Evolutionary conservation across 176 grass and related monocot genomes (phyloP).

Genomic region (Rhynchospora pubera): DNA sequence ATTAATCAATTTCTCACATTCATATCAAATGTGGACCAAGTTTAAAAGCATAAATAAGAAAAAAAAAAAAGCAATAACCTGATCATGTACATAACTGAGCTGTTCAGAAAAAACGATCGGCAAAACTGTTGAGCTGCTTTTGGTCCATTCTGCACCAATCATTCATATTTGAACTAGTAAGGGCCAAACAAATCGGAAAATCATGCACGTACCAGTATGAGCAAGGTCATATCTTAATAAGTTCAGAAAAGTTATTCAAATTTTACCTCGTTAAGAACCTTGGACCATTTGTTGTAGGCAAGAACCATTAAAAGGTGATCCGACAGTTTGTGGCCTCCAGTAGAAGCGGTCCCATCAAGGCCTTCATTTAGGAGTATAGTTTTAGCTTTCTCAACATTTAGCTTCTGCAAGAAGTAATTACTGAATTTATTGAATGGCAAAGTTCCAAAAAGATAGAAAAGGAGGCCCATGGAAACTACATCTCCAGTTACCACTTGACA

Average conservation of each 20-base stretch:
- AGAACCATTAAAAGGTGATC: slow-evolving; percentile 86
- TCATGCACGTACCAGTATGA: background rate
- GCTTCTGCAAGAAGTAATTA: slow-evolving; percentile 47
- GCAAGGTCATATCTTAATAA: background rate
- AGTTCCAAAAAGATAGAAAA: no score
- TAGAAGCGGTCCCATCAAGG: slow-evolving; percentile 49
- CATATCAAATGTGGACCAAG: slow-evolving; percentile 12
- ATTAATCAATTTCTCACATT: background rate
- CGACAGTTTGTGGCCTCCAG: slow-evolving; percentile 62
- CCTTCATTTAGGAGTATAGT: slow-evolving; percentile 45
- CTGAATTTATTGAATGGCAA: background rate
- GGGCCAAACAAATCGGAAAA: background rate
- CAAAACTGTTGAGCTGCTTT: slow-evolving; percentile 90
- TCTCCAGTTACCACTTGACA: background rate
- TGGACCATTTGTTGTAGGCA: slow-evolving; percentile 78
- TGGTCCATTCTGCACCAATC: slow-evolving; percentile 53
- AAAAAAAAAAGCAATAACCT: slow-evolving; percentile 45
- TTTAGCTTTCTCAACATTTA: slow-evolving; percentile 90
- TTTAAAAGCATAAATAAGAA: background rate
- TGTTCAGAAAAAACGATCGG: slow-evolving; percentile 81
- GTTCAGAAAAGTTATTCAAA: background rate
- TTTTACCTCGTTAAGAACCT: slow-evolving; percentile 59
- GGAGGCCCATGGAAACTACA: background rate
- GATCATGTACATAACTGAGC: slow-evolving; percentile 85
- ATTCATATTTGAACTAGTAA: background rate